Conservation (phyloP, 163 green algal species). For the Chloromonas sp. region DNA sequence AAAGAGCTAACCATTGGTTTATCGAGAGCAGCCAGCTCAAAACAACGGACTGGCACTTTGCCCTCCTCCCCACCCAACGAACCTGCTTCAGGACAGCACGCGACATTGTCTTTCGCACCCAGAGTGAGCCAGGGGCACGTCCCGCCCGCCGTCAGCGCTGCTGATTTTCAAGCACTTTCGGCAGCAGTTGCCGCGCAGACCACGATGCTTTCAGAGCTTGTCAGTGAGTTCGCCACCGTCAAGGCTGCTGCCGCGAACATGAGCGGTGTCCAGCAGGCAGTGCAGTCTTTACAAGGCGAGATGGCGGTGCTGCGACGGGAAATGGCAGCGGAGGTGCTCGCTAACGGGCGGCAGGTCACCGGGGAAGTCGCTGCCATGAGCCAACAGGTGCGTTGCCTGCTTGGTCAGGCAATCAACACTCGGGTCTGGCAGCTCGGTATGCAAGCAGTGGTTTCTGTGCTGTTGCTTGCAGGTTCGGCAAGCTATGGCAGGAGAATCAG, state of each 20-base stretch:
- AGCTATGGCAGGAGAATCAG: not conserved
- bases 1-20: no score
- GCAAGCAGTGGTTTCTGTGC: no score
- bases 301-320: not conserved
- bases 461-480: not conserved
- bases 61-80: no score
- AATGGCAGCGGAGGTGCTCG: not conserved
- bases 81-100: no score
- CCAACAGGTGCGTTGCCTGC: not conserved
- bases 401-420: no score
- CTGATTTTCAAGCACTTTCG: not conserved
- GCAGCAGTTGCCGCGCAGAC: not conserved
- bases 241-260: no score
- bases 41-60: no score
- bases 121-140: no score
- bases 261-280: not conserved
- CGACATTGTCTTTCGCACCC: no score
- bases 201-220: not conserved
- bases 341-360: not conserved
- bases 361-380: not conserved
- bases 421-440: no score
- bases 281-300: not conserved
- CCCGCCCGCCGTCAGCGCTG: no score
- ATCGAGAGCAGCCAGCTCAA: no score
- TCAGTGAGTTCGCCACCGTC: not conserved